phyloP scores from a whole-genome alignment of 768 basidiomycete species.

The Dioszegia aurantiaca region DNA sequence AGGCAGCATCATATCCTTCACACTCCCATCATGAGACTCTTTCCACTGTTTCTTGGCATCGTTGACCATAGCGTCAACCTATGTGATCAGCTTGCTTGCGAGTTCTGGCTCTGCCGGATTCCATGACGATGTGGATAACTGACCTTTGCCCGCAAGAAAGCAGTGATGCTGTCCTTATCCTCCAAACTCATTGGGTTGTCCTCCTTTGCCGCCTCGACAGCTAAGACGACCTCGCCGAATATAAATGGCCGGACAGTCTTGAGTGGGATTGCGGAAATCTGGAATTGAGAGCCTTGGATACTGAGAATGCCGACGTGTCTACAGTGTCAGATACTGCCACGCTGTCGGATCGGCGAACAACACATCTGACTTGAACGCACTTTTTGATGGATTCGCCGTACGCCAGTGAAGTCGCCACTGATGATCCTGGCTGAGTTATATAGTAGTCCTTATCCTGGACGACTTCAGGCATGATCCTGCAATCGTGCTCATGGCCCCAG shows the following conservation, averaged over 20 bases:
- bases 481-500: conserved; percentile 99
- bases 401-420: conserved; percentile 87
- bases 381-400: conserved; percentile 91
- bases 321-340: conserved; percentile 21
- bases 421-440: conserved; percentile 91
- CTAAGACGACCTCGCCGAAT: conserved; percentile 72
- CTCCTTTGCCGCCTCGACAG: conserved; percentile 74
- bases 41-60: conserved; percentile 42
- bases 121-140: conserved; percentile 12
- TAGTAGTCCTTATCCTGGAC: conserved; percentile 88
- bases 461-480: conserved; percentile 81
- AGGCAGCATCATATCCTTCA: conserved; percentile 63
- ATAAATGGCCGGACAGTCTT: conserved; percentile 94
- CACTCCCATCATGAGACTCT: conserved; percentile 25
- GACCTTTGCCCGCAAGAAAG: conserved; percentile 73
- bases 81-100: conserved; percentile 2
- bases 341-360: no score
- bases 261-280: conserved; percentile 78
- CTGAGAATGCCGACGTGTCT: conserved; percentile 89
- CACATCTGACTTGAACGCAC: no score
- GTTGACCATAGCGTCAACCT: conserved; percentile 75
- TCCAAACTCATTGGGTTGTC: conserved; percentile 63
- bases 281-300: conserved; percentile 82
- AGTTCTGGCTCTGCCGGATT: no score
- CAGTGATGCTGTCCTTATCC: conserved; percentile 78